Evolutionary conservation across 2,329 filamentous ascomycete genomes (phyloP), one percentile per base, ranked within the genome.

Genomic region (Chalaropsis thielavioides): DNA sequence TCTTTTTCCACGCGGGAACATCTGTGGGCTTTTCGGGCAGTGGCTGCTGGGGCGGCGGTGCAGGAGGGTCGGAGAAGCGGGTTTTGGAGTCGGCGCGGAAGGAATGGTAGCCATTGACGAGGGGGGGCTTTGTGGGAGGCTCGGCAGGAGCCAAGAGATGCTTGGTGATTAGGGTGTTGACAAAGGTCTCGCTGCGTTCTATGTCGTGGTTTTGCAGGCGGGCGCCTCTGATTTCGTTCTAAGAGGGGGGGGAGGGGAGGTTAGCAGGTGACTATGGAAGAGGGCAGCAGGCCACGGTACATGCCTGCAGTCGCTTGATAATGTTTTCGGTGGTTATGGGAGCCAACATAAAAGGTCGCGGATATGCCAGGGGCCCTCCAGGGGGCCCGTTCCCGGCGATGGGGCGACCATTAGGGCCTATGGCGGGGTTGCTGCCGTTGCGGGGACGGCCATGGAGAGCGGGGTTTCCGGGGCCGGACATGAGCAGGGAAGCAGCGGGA

Each of bases 321-420:
- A 99, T 92, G 70, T 95, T 90, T 73, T 99, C 94, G 54, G 95
- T 94, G 6, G 90, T 95, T 68, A 96, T 86, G 0, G 92, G 90
- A 6, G 89, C 89, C 65, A 95, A 79, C 85, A 90, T 95, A 70
- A 91, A 91, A 44, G 90, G 89, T 63, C 90, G 82, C 70, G 90
- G 89, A 69, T 90, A 88, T 15, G 76, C 80, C 69, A 83, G 88
- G 10, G 76, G 69, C 66, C 82, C 80, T 41, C 74, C 77, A 70
- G 80, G 77, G 72, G 80, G 77, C 11, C 73, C 78, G 71, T 74
- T 80, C 67, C 77, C 80, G 68, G 81, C 78, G 78, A 84, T 81
- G 19, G 49, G 24, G 70, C 85, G 84, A 68, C 80, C 84, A 69
- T 84, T 86, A 66, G 78, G 82, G 19, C 75, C 77, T 70, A 85